Evolutionary conservation across 148 eudicot genomes (phyloP).

Genomic region (Nepenthes gracilis): DNA sequence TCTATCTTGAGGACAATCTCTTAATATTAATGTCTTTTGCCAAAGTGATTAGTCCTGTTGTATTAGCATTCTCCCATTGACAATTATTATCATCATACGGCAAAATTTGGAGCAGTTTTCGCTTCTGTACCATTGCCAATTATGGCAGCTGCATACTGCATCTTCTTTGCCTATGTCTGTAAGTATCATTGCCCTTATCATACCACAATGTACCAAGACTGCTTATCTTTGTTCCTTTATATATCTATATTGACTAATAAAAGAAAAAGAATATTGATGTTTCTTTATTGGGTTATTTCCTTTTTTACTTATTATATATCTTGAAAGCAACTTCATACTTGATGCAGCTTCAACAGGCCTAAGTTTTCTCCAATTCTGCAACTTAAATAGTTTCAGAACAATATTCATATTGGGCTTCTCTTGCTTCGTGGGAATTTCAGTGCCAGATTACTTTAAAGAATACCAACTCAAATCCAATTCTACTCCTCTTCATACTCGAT

Average conservation of each 20-base stretch:
- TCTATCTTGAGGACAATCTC: neutral
- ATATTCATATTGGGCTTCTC: conserved; percentile 62
- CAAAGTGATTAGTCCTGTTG: too few species aligned
- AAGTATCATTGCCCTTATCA: conserved; percentile 10
- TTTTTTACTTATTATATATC: too few species aligned
- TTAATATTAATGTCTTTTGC: neutral
- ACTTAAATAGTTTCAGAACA: conserved; percentile 77
- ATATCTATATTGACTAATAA: too few species aligned
- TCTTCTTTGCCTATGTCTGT: conserved; percentile 67
- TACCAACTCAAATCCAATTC: conserved; percentile 13
- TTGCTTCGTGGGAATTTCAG: conserved; percentile 52
- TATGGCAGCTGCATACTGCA: conserved; percentile 61
- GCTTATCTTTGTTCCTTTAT: too few species aligned
- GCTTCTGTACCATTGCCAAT: conserved; percentile 74
- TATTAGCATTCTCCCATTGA: too few species aligned
- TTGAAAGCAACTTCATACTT: neutral
- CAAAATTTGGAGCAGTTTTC: conserved; percentile 73
- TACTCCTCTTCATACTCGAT: conserved; percentile 35
- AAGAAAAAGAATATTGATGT: too few species aligned
- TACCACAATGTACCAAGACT: neutral
- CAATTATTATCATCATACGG: conserved; percentile 13
- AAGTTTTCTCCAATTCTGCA: conserved; percentile 73
- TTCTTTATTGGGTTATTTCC: too few species aligned
- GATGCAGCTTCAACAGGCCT: conserved; percentile 72
- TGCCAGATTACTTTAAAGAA: conserved; percentile 61